These are phyloP conservation scores for Gyromitra esculenta DNA, from an alignment of 2,329 filamentous ascomycete species.

Conservation along the genomic window DNA sequence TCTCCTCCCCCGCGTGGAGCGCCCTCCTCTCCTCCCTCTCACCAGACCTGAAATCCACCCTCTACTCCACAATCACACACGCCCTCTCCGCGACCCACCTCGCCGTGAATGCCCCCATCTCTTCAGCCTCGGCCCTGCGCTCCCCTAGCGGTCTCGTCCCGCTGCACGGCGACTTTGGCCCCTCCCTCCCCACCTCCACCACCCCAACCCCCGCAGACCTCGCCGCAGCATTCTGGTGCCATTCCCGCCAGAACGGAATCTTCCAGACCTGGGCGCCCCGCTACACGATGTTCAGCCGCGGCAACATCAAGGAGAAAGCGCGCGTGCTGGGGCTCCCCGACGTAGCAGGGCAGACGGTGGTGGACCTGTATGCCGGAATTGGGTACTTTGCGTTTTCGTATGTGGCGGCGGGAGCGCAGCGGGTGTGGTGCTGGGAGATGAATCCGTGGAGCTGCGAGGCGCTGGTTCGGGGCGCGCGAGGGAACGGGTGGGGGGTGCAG, in stretches of 20 bases:
- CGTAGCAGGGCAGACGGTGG: constrained; percentile 59
- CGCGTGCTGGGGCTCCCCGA: constrained; percentile 69
- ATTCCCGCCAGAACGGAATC: constrained; percentile 80
- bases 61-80: constrained; percentile 62
- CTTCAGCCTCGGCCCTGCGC: constrained; percentile 73
- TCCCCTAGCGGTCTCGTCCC: constrained; percentile 76
- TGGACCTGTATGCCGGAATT: constrained; percentile 91
- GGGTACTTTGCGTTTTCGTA: constrained; percentile 94
- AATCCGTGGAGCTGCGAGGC: constrained; percentile 90
- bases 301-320: constrained; percentile 89
- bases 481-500: constrained; percentile 72
- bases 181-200: constrained; percentile 60
- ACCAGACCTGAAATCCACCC: constrained; percentile 58
- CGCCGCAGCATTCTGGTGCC: constrained; percentile 85
- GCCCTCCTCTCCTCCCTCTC: constrained; percentile 57
- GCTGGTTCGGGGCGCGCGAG: constrained; percentile 75
- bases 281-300: constrained; percentile 93
- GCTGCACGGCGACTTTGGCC: constrained; percentile 79
- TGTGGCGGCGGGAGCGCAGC: constrained; percentile 71
- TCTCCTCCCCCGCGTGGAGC: constrained; percentile 60
- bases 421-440: constrained; percentile 87
- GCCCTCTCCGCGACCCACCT: constrained; percentile 67
- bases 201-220: constrained; percentile 58
- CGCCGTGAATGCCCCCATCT: constrained; percentile 69
- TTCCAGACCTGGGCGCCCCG: constrained; percentile 85